Evolutionary conservation across 805 yeast genomes (phyloP).

Genomic region (Jamesozyma lodderae): DNA sequence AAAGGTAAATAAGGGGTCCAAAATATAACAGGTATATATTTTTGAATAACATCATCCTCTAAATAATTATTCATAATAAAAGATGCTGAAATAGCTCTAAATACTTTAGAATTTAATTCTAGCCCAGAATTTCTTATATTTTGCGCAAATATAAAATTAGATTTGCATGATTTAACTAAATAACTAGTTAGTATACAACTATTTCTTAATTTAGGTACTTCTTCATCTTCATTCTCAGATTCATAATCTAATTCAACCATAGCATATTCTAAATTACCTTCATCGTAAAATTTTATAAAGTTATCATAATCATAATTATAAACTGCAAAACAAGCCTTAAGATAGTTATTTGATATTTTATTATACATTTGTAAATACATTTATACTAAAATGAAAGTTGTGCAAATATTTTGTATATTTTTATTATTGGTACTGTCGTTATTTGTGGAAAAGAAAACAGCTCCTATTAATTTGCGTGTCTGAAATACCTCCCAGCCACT

Average conservation of each 20-base stretch:
- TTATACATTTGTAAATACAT: neutral
- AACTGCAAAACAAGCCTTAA: neutral
- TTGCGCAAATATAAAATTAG: conserved; percentile 2
- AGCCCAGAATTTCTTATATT: neutral
- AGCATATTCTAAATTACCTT: neutral
- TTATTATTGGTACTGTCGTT: too few species aligned
- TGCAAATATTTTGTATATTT: too few species aligned
- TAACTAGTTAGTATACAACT: neutral
- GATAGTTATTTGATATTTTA: neutral
- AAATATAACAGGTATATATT: conserved; percentile 1
- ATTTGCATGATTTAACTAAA: neutral
- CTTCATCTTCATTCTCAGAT: neutral
- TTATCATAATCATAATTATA: neutral
- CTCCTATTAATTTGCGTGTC: too few species aligned
- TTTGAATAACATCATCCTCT: conserved; percentile 1
- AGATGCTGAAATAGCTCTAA: neutral
- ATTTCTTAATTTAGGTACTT: neutral
- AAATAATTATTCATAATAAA: conserved; percentile 4
- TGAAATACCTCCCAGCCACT: too few species aligned
- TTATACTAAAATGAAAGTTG: neutral
- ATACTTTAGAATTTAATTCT: neutral
- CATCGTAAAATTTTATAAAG: neutral
- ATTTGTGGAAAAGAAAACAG: too few species aligned
- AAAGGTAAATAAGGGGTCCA: conserved; percentile 1
- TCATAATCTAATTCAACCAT: neutral